Evolutionary conservation across 148 eudicot species (phyloP), one percentile per base, ranked within the genome.

Genomic region (Vaccinium myrtillus): DNA sequence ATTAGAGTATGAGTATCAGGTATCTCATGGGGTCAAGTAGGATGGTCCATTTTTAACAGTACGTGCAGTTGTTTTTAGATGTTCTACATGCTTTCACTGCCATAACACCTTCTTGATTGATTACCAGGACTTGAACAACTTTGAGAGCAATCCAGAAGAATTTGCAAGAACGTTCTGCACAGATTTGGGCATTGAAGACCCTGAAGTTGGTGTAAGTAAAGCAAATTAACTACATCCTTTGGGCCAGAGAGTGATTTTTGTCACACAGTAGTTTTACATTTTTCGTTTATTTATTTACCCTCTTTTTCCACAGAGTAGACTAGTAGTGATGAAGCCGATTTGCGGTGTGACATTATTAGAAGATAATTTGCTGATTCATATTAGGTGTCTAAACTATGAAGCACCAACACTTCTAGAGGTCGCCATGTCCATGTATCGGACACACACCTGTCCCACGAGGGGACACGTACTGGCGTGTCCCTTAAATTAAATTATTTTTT

Each of bases 71-170:
- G 30, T 43, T 76, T 63, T 25, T 4, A 5, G 23, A 55, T 63
- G 84, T 70, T 53, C 46, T 80, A 18, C n/a, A 48, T 79, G 48
- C 54, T 56, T 79, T 53, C 13, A 27, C 8, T 79, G 84, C 55
- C 56, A 12, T 69, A 63, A 16, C 23, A n/a, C 70, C 32, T 70
- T 81, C 78, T 79, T 11, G 30, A 74, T 81, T 77, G 48, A 82
- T 82, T 81, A 77, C 90, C 90, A 97, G 99, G 99, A 97, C 84
- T 81, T 97, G 91, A 97, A 94, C 91, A 95, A 97, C 91, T 84
- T 91, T 91, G 98, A 95, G 84, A 93, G 99, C 85, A 95, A 97
- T 84, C 99, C 99, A 74, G 99, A 97, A 90, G 99, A 97, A 85
- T 93, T 97, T 89, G 92, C 99, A 14, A 92, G 92, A 89, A 94